Evolutionary conservation across 306 rosid species (phyloP).

Genomic region (Medicago ruthenica): DNA sequence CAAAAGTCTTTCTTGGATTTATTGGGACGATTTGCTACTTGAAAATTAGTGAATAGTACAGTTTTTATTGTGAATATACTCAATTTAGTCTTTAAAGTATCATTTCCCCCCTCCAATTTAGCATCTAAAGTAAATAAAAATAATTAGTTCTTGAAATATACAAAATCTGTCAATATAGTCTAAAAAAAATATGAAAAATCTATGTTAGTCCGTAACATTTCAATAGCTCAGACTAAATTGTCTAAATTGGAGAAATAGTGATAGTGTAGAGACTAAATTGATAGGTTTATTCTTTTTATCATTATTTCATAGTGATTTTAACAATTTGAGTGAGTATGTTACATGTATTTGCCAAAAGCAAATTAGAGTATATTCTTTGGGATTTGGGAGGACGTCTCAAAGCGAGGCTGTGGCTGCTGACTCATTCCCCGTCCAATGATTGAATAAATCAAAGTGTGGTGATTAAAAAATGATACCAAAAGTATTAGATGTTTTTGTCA

Average conservation of each 20-base stretch:
- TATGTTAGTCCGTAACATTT: background rate
- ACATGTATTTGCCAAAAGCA: background rate
- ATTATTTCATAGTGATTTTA: background rate
- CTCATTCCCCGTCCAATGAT: slow-evolving; percentile 25
- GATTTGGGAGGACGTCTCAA: background rate
- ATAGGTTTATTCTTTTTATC: background rate
- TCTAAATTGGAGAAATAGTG: no score
- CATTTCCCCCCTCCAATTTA: no score
- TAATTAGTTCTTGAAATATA: background rate
- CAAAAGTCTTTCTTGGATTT: background rate
- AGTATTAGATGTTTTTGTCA: background rate
- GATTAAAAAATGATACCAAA: background rate
- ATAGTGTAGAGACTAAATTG: background rate
- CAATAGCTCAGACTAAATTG: background rate
- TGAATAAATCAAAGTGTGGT: slow-evolving; percentile 6
- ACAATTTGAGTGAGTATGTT: background rate
- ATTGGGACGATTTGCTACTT: background rate
- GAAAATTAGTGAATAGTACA: background rate
- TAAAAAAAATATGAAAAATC: no score
- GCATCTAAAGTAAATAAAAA: no score
- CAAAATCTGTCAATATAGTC: no score
- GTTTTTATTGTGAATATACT: no score
- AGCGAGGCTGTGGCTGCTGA: slow-evolving; percentile 14
- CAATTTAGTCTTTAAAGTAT: no score
- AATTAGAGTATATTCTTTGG: background rate